Base-by-base conservation (phyloP, 805 yeast genomes). In the Starmerella geochares region DNA sequence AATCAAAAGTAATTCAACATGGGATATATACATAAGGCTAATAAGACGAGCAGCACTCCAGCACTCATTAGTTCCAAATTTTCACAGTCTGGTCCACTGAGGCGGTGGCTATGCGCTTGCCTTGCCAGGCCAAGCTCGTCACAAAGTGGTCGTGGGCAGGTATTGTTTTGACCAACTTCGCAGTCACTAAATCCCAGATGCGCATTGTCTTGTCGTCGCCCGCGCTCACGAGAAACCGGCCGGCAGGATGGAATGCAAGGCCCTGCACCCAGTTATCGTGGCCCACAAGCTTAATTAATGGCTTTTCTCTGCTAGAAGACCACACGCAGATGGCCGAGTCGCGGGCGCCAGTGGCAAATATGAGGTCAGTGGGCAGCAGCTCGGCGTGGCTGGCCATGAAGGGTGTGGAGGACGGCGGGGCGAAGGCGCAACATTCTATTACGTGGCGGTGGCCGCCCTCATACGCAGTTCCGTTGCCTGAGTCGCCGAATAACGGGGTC, bases 251-350 rank as follows among this genome's bases (percentile, higher is more conserved):
- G 43, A 83, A 66, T 9, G 69, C 68, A 5, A 87, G 59, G 7
- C 79, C 75, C 53, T 82, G 76, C 1, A 90, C 83, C 97, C 97
- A 88, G 9, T 92, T 83, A 45, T 78, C 77, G 65, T 88, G 96
- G 2, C 92, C 96, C 6, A 67, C 59, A 10, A 86, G 66, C 17
- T 79, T 78, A 21, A 72, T 70, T 1, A 86, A 59, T 23, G 77
- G 67, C 58, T 71, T 73, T 2, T 84, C 77, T 9, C 28, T 9
- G 16, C 31, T 8, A 0, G 79, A 74, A 42, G 79, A 70, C 96
- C 96, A 88, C 16, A 88, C 67, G 55, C 78, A 76, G 21, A 88
- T 71, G 1, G 74, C 60, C 58, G 82, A 80, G 65, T 88, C 96
- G 58, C 96, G 72, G 1, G 90, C 85, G 19, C 81, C 86, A 16